Conservation (phyloP, 176 grass and related monocot species). For the Dendrocalamus sinicus region DNA sequence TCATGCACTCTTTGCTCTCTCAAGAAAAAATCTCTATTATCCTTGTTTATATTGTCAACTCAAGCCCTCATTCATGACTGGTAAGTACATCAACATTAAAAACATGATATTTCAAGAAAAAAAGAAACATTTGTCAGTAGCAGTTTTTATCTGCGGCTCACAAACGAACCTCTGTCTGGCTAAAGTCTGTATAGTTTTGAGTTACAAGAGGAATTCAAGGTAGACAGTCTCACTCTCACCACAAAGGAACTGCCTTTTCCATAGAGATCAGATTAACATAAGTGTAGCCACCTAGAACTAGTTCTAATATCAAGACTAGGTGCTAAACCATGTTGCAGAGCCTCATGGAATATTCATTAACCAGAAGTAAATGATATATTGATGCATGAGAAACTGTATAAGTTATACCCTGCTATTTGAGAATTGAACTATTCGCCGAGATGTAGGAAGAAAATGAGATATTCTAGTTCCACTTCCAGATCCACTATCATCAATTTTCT, state of each 20-base stretch:
- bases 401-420: constrained; percentile 81
- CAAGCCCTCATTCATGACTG: neutral
- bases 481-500: constrained; percentile 66
- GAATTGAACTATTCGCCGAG: constrained; percentile 93
- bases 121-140: neutral
- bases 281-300: constrained; percentile 8
- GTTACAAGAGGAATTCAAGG: constrained; percentile 3
- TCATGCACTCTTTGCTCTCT: no score
- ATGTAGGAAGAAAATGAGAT: constrained; percentile 90
- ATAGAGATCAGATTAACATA: neutral
- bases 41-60: neutral
- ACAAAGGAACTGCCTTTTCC: constrained; percentile 8
- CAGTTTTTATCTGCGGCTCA: neutral
- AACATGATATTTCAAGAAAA: neutral
- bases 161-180: neutral
- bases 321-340: constrained; percentile 8
- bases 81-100: neutral
- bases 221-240: neutral
- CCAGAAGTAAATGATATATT: constrained; percentile 12
- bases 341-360: constrained; percentile 6
- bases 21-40: neutral
- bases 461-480: constrained; percentile 70
- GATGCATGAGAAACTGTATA: constrained; percentile 7
- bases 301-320: constrained; percentile 11
- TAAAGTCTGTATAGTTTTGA: neutral